A percentile compares a stretch with the other conserved stretches of the same genome.
phyloP scores from a whole-genome alignment of 208 protist genomes.

The Trypanosoma rangeli region DNA sequence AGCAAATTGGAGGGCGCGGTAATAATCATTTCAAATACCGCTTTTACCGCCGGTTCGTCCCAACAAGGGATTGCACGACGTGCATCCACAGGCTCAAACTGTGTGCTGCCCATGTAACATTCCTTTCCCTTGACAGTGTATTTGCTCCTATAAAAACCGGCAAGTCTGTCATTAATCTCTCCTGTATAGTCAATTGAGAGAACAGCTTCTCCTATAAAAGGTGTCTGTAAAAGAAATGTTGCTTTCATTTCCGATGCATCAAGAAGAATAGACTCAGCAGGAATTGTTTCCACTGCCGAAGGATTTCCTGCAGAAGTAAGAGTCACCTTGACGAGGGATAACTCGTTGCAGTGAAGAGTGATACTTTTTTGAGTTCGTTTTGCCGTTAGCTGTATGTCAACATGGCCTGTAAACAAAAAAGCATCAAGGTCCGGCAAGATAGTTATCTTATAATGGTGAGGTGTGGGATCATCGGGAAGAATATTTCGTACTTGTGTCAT shows the following conservation, averaged over 20 bases:
- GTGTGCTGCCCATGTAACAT: slow-evolving; percentile 75
- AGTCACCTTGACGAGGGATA: slow-evolving; percentile 44
- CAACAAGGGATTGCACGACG: slow-evolving; percentile 94
- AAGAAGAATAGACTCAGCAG: slow-evolving; percentile 28
- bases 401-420: slow-evolving; percentile 62
- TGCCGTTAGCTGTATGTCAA: slow-evolving; percentile 50
- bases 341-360: slow-evolving; percentile 65
- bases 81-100: slow-evolving; percentile 94
- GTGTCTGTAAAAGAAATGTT: slow-evolving; percentile 34
- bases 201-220: slow-evolving; percentile 31
- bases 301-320: slow-evolving; percentile 20
- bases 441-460: slow-evolving; percentile 61
- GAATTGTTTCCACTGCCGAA: slow-evolving; percentile 12
- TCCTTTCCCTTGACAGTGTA: slow-evolving; percentile 80
- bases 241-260: slow-evolving; percentile 35
- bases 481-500: slow-evolving; percentile 41
- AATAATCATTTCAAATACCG: slow-evolving; percentile 93
- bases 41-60: slow-evolving; percentile 95
- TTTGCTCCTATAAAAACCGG: slow-evolving; percentile 93
- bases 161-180: slow-evolving; percentile 90
- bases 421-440: slow-evolving; percentile 56
- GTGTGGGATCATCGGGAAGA: slow-evolving; percentile 48
- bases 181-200: slow-evolving; percentile 86
- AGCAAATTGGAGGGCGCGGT: slow-evolving; percentile 54
- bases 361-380: slow-evolving; percentile 34